A percentile compares a stretch with the other conserved stretches of the same genome.
Evolutionary conservation across 768 basidiomycete genomes (phyloP).

Genomic region (Leucosporidium scottii): DNA sequence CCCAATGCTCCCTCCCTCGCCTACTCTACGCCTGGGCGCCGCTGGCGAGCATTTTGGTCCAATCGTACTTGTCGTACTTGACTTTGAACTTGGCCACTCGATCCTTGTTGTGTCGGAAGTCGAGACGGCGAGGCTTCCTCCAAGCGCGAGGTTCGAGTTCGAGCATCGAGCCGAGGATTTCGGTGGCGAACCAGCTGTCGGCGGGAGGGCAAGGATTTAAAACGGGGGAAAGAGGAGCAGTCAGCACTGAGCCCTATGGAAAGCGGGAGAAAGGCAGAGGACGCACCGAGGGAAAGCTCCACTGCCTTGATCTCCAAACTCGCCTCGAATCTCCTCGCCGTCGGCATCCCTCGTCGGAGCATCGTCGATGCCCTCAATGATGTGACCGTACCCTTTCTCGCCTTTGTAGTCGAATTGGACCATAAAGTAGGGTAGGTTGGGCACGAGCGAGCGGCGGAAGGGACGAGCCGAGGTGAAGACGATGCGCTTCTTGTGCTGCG

Average conservation of each 20-base stretch:
- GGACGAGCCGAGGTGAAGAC: slow-evolving; percentile 85
- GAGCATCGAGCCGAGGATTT: slow-evolving; percentile 86
- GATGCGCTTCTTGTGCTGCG: slow-evolving; percentile 93
- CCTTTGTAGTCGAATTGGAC: slow-evolving; percentile 95
- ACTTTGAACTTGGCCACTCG: slow-evolving; percentile 63
- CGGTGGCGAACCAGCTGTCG: slow-evolving; percentile 79
- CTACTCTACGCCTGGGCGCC: no score
- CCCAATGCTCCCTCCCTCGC: no score
- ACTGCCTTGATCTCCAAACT: slow-evolving; percentile 71
- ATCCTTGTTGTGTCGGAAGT: slow-evolving; percentile 61
- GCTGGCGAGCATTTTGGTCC: slow-evolving; percentile 40
- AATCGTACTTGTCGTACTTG: slow-evolving; percentile 56
- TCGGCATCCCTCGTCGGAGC: slow-evolving; percentile 57
- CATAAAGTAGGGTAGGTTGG: slow-evolving; percentile 97
- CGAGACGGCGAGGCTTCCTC: slow-evolving; percentile 69
- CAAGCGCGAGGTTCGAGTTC: slow-evolving; percentile 80
- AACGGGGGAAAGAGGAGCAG: neutral
- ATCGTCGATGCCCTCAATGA: slow-evolving; percentile 83
- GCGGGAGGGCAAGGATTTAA: neutral
- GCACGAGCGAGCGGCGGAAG: slow-evolving; percentile 89
- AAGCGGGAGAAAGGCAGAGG: neutral
- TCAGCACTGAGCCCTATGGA: neutral
- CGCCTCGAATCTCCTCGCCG: slow-evolving; percentile 54
- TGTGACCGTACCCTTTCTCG: slow-evolving; percentile 95
- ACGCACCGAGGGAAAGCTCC: slow-evolving; percentile 81